Percentiles rank a stretch among this genome's conserved stretches.
Evolutionary conservation across 1,284 basidiomycete species (phyloP).

Genomic region (Sporisorium graminicola): DNA sequence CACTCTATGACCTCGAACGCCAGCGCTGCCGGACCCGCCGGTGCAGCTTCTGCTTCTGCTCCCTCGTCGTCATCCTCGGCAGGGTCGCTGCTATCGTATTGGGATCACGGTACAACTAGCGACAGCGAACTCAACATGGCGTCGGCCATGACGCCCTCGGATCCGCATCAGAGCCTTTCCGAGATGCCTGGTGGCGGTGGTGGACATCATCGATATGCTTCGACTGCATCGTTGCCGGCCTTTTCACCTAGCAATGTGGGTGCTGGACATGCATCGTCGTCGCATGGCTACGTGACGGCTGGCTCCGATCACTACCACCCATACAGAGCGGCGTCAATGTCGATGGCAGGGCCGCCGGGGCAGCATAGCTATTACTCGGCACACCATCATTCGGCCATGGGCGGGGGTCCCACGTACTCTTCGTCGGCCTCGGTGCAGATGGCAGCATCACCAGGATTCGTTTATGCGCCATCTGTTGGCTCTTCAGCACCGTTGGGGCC

Average conservation of each 20-base stretch:
- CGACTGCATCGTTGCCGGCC: constrained; percentile 22
- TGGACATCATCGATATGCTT: constrained; percentile 27
- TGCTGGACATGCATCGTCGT: constrained; percentile 3
- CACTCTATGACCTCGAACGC: neutral
- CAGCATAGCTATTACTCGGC: neutral
- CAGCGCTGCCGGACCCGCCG: neutral
- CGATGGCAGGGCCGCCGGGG: neutral
- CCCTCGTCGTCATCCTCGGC: constrained; percentile 29
- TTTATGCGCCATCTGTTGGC: constrained; percentile 18
- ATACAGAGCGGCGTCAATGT: constrained; percentile 20
- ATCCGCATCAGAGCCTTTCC: constrained; percentile 15
- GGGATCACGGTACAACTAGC: constrained; percentile 29
- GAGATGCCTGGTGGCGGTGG: constrained; percentile 10
- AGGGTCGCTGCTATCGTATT: constrained; percentile 31
- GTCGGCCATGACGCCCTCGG: constrained; percentile 16
- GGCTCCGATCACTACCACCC: constrained; percentile 21
- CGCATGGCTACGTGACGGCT: constrained; percentile 17
- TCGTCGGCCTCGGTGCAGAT: constrained; percentile 6
- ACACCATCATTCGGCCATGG: constrained; percentile 2
- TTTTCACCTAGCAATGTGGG: constrained; percentile 16
- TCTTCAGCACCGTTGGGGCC: constrained; percentile 6
- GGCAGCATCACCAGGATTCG: constrained; percentile 13
- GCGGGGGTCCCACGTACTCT: neutral
- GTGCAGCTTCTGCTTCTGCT: neutral
- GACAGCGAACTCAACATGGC: constrained; percentile 28